Percentiles rank a stretch among this genome's conserved stretches.
Evolutionary conservation across 2,329 filamentous ascomycete species (phyloP).

Genomic region (Aspergillus hortae): DNA sequence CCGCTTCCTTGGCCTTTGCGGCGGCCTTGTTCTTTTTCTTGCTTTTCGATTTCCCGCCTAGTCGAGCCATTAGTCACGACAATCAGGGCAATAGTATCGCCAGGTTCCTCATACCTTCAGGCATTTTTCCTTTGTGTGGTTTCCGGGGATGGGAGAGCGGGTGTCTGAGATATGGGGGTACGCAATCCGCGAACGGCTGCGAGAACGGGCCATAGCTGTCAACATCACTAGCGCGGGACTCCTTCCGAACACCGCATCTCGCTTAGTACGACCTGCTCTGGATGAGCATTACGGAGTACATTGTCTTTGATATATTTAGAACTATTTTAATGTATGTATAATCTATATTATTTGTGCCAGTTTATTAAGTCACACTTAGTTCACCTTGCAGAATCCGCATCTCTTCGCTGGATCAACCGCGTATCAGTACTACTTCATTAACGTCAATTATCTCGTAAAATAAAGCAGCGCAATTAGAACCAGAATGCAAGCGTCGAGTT

Average conservation of each 20-base stretch:
- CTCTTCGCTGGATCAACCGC: too few species aligned
- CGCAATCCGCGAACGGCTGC: too few species aligned
- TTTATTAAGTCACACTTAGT: too few species aligned
- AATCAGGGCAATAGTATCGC: not conserved
- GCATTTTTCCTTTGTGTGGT: constrained; percentile 16
- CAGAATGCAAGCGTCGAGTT: too few species aligned
- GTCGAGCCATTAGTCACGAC: constrained; percentile 16
- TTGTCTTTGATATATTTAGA: not conserved
- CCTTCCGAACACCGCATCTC: constrained; percentile 14
- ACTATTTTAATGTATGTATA: not conserved
- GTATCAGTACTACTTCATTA: too few species aligned
- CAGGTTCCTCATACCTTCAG: constrained; percentile 14
- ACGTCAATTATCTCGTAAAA: too few species aligned
- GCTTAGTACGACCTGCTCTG: constrained; percentile 6
- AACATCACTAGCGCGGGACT: constrained; percentile 32
- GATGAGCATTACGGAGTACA: not conserved
- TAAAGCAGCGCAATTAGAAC: too few species aligned
- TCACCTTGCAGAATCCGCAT: too few species aligned
- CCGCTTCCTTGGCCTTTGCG: constrained; percentile 38
- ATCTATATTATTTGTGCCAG: too few species aligned
- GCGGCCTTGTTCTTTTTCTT: constrained; percentile 57
- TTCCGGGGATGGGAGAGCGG: not conserved
- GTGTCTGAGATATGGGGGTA: too few species aligned
- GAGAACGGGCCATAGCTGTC: constrained; percentile 24
- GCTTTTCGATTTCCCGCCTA: constrained; percentile 53